phyloP scores from a whole-genome alignment of 164 flowering plant genomes.

The Vitis cinerea region DNA sequence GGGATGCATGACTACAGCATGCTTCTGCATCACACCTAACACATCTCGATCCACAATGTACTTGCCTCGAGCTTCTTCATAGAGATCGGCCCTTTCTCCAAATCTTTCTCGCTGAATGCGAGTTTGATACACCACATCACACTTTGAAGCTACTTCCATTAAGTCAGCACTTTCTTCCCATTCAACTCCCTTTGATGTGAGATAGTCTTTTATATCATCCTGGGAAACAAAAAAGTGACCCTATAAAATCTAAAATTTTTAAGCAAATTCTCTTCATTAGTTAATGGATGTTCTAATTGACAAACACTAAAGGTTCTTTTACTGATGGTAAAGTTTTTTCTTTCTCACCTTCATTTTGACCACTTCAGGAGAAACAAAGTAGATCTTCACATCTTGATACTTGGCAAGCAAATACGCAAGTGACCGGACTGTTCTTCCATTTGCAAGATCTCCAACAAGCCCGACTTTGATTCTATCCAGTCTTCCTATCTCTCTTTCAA shows the following conservation, averaged over 20 bases:
- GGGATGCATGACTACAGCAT: constrained; percentile 96
- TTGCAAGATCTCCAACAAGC: constrained; percentile 97
- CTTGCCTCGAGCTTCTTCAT: constrained; percentile 94
- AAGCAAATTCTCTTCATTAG: neutral
- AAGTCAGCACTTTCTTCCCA: constrained; percentile 95
- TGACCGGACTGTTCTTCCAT: constrained; percentile 97
- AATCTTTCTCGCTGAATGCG: constrained; percentile 92
- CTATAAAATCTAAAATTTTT: neutral
- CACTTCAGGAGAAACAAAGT: constrained; percentile 89
- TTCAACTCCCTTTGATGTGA: constrained; percentile 66
- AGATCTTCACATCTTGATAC: constrained; percentile 81
- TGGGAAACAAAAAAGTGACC: constrained; percentile 15
- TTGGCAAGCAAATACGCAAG: constrained; percentile 88
- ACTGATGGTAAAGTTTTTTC: too few species aligned
- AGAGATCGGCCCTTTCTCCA: constrained; percentile 79
- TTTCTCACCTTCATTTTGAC: constrained; percentile 90
- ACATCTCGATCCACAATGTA: constrained; percentile 70
- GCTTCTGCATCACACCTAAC: constrained; percentile 74
- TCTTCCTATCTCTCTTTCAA: constrained; percentile 85
- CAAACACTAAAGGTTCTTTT: too few species aligned
- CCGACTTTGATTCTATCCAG: constrained; percentile 90
- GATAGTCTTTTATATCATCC: constrained; percentile 94
- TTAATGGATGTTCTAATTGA: too few species aligned
- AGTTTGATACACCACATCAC: constrained; percentile 98
- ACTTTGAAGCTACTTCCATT: constrained; percentile 86